Conservation (phyloP, 306 rosid genomes). For the Trifolium dubium region DNA sequence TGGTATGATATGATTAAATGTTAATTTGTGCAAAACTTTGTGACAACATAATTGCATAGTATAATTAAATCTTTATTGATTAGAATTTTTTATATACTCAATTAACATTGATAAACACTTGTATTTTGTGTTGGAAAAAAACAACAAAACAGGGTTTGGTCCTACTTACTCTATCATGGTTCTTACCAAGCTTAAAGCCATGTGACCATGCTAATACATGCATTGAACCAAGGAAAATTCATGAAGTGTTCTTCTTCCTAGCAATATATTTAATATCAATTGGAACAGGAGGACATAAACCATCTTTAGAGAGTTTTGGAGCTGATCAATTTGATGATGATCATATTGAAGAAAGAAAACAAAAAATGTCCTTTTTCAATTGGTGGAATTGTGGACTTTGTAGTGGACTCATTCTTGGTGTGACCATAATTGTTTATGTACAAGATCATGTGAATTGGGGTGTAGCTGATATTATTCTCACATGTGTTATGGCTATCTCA, state of each 20-base stretch:
- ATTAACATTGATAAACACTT: background rate
- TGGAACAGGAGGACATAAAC: slow-evolving; percentile 96
- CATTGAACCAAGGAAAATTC: slow-evolving; percentile 59
- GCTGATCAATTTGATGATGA: slow-evolving; percentile 94
- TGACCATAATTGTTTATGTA: slow-evolving; percentile 75
- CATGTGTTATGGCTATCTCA: slow-evolving; percentile 73
- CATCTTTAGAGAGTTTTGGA: slow-evolving; percentile 88
- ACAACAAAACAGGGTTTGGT: slow-evolving; percentile 66
- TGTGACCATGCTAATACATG: slow-evolving; percentile 52
- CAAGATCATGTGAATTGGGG: slow-evolving; percentile 93
- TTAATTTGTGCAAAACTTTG: background rate
- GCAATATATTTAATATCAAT: slow-evolving; percentile 84
- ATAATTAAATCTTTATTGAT: background rate
- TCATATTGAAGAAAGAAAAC: slow-evolving; percentile 61
- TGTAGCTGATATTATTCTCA: slow-evolving; percentile 64
- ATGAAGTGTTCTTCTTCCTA: slow-evolving; percentile 69
- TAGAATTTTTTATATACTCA: background rate
- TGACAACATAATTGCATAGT: background rate
- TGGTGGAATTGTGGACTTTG: slow-evolving; percentile 97
- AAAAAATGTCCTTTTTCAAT: slow-evolving; percentile 90
- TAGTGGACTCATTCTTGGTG: slow-evolving; percentile 80
- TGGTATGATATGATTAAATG: background rate
- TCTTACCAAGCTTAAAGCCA: slow-evolving; percentile 66
- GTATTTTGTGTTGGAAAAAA: slow-evolving; percentile 8
- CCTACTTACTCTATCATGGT: slow-evolving; percentile 71